Evolutionary conservation across 495 filamentous ascomycete species (phyloP).

Genomic region (Neurospora terricola): DNA sequence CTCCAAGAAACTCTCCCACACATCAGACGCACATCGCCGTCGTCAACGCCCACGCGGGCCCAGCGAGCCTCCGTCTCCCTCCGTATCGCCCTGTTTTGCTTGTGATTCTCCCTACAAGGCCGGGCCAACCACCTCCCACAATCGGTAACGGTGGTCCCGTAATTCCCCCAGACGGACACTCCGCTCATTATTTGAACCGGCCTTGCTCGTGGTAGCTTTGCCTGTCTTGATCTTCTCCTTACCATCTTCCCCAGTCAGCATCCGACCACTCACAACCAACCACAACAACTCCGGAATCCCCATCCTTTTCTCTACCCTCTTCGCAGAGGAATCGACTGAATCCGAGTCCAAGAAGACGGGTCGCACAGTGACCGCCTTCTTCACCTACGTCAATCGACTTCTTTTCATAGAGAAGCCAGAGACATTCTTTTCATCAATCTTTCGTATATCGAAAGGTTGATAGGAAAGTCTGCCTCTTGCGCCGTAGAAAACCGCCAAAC

Average conservation of each 20-base stretch:
- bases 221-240: constrained; percentile 19
- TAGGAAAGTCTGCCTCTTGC: constrained; percentile 70
- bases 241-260: constrained; percentile 9
- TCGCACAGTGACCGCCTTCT: constrained; percentile 25
- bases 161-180: constrained; percentile 2
- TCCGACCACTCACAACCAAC: constrained; percentile 19
- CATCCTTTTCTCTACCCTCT: constrained; percentile 7
- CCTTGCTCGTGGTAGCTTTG: constrained; percentile 18
- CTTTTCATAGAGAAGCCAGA: constrained; percentile 57
- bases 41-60: not conserved
- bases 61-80: not conserved
- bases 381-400: constrained; percentile 34
- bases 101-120: not conserved
- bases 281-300: constrained; percentile 12
- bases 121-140: not conserved
- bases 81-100: not conserved
- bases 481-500: constrained; percentile 72
- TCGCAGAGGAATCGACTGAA: constrained; percentile 17
- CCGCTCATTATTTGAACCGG: constrained; percentile 25
- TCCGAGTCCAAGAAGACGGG: constrained; percentile 26
- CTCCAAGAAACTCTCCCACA: constrained; percentile 1
- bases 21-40: not conserved
- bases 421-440: constrained; percentile 88
- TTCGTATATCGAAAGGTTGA: constrained; percentile 90
- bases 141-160: not conserved